A percentile compares a stretch with the other conserved stretches of the same genome.
These are phyloP conservation scores for Nothophytophthora sp. DNA, from an alignment of 352 stramenopile species.

Conservation along the genomic window DNA sequence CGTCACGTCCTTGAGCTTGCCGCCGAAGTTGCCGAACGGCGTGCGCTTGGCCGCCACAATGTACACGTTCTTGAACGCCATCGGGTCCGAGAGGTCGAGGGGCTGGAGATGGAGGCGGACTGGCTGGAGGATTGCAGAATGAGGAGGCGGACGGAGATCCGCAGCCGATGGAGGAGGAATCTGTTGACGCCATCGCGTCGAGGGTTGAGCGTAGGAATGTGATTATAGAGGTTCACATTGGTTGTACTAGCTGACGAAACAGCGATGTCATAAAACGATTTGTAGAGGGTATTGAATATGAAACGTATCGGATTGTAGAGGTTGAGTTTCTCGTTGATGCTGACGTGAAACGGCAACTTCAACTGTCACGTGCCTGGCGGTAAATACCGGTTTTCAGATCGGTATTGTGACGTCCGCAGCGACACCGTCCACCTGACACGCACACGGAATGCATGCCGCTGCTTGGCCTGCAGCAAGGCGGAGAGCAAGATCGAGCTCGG, in stretches of 20 bases:
- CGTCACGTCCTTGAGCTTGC: conserved; percentile 92
- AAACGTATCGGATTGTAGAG: neutral
- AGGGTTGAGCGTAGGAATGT: too few relatives aligned
- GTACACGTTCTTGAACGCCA: conserved; percentile 90
- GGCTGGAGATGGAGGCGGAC: neutral
- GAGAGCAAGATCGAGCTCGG: too few relatives aligned
- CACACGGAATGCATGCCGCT: too few relatives aligned
- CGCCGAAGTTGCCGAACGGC: conserved; percentile 94
- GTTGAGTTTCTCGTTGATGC: neutral
- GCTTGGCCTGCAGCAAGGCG: too few relatives aligned
- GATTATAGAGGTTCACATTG: neutral
- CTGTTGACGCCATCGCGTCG: too few relatives aligned
- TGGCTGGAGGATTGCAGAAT: conserved; percentile 18
- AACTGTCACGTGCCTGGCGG: neutral
- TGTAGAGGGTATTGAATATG: neutral
- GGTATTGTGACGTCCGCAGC: too few relatives aligned
- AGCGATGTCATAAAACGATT: neutral
- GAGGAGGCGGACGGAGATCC: too few relatives aligned
- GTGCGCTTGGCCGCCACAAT: conserved; percentile 96
- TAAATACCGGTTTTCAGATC: neutral
- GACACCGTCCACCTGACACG: too few relatives aligned
- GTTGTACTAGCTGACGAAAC: neutral
- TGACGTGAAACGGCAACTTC: neutral
- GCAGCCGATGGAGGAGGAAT: too few relatives aligned
- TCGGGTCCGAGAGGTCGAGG: conserved; percentile 20